Conservation (phyloP, 306 rosid genomes). For the Vigna nakashimae region DNA sequence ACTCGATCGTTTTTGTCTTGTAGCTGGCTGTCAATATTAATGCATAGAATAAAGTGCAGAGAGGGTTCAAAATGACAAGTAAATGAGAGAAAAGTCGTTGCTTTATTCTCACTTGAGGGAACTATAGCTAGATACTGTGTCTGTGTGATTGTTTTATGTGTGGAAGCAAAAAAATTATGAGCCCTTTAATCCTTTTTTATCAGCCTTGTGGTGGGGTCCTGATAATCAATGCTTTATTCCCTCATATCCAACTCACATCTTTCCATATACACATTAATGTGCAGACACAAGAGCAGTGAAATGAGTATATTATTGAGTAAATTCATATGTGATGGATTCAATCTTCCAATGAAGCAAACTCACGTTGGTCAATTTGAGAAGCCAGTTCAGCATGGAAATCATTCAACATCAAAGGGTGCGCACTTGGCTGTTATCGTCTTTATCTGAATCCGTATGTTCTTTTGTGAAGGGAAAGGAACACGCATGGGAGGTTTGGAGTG, state of each 20-base stretch:
- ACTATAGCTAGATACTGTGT: constrained; percentile 29
- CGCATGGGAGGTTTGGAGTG: too few relatives aligned
- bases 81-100: constrained; percentile 40
- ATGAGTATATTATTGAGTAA: constrained; percentile 11
- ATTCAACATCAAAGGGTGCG: too few relatives aligned
- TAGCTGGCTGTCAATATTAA: constrained; percentile 38
- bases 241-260: constrained; percentile 40
- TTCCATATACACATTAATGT: not conserved
- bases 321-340: not conserved
- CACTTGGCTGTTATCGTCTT: too few relatives aligned
- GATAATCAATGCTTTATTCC: constrained; percentile 56
- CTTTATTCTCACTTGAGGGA: constrained; percentile 53
- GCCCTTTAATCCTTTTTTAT: constrained; percentile 45
- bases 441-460: too few relatives aligned
- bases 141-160: constrained; percentile 14
- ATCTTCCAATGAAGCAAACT: constrained; percentile 54
- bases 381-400: constrained; percentile 47
- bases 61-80: constrained; percentile 29
- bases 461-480: too few relatives aligned
- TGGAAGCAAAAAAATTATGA: constrained; percentile 39
- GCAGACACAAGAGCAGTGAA: not conserved
- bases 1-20: constrained; percentile 27
- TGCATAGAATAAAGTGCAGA: constrained; percentile 36
- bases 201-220: constrained; percentile 57
- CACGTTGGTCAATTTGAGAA: constrained; percentile 46